phyloP scores from a whole-genome alignment of 805 yeast species.

The Kregervanrija fluxuum region DNA sequence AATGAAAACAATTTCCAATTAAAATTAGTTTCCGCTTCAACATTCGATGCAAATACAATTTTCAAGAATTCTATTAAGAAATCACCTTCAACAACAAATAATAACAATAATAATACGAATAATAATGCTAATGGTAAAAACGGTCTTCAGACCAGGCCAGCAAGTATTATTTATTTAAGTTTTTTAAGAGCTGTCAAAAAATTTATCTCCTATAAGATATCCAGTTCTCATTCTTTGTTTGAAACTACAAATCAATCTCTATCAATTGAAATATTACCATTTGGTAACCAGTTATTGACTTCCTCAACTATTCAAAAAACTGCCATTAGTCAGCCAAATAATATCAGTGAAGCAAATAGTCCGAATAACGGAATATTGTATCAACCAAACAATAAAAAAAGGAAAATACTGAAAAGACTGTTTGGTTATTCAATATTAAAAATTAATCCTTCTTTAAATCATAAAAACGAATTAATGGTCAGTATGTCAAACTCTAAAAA shows the following conservation, averaged over 20 bases:
- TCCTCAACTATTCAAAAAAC: slow-evolving; percentile 21
- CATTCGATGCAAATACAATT: slow-evolving; percentile 22
- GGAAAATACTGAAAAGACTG: slow-evolving; percentile 5
- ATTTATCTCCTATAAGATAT: slow-evolving; percentile 25
- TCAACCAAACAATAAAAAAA: not conserved
- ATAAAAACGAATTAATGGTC: slow-evolving; percentile 36
- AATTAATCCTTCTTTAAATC: slow-evolving; percentile 41
- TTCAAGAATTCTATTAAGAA: slow-evolving; percentile 11
- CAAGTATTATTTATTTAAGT: slow-evolving; percentile 33
- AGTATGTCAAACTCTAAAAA: slow-evolving; percentile 24
- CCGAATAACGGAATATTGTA: not conserved
- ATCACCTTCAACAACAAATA: not conserved
- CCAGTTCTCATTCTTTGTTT: slow-evolving; percentile 12
- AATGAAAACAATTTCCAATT: slow-evolving; percentile 19
- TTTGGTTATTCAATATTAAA: slow-evolving; percentile 28
- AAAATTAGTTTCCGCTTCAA: slow-evolving; percentile 20
- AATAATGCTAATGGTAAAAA: slow-evolving; percentile 1
- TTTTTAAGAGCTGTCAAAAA: slow-evolving; percentile 44
- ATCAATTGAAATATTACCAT: slow-evolving; percentile 35
- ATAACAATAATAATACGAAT: too few relatives aligned
- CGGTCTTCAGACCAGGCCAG: slow-evolving; percentile 18
- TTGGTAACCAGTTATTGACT: slow-evolving; percentile 38
- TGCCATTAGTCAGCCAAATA: not conserved
- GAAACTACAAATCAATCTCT: slow-evolving; percentile 19
- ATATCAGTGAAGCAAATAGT: not conserved